phyloP scores from a whole-genome alignment of 345 rosid species.

The Aurinia saxatilis region DNA sequence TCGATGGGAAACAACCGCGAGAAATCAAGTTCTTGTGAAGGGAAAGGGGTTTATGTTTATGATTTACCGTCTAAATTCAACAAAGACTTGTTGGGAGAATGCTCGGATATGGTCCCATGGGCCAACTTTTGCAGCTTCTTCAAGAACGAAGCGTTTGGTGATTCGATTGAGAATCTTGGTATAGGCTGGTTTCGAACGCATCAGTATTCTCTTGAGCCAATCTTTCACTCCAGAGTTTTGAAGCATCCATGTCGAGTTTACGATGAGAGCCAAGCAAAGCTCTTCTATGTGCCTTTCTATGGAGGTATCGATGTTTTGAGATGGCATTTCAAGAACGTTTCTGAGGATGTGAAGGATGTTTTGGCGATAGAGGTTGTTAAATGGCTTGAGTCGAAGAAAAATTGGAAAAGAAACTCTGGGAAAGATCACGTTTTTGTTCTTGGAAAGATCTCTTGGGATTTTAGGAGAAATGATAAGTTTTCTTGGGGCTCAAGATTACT shows the following conservation, averaged over 20 bases:
- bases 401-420: slow-evolving; percentile 54
- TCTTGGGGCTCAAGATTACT: slow-evolving; percentile 74
- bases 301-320: slow-evolving; percentile 76
- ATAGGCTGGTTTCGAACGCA: slow-evolving; percentile 60
- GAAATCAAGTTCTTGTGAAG: slow-evolving; percentile 35
- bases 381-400: slow-evolving; percentile 53
- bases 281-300: slow-evolving; percentile 75
- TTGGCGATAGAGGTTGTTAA: slow-evolving; percentile 48
- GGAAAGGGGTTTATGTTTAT: slow-evolving; percentile 58
- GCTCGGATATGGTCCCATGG: slow-evolving; percentile 81
- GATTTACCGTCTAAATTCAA: slow-evolving; percentile 76
- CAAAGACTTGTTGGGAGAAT: slow-evolving; percentile 64
- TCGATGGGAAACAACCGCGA: neutral
- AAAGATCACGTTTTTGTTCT: slow-evolving; percentile 85
- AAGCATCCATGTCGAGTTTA: slow-evolving; percentile 81
- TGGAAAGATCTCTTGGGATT: slow-evolving; percentile 89
- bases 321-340: slow-evolving; percentile 89
- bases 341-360: slow-evolving; percentile 56
- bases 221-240: slow-evolving; percentile 61
- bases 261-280: slow-evolving; percentile 52
- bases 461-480: slow-evolving; percentile 44
- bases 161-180: slow-evolving; percentile 53
- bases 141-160: slow-evolving; percentile 54
- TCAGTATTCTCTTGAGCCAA: slow-evolving; percentile 72
- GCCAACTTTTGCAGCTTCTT: slow-evolving; percentile 48